Evolutionary conservation across 352 stramenopile genomes (phyloP), one percentile per base, ranked within the genome.

Genomic region (Blastocystis sp.): DNA sequence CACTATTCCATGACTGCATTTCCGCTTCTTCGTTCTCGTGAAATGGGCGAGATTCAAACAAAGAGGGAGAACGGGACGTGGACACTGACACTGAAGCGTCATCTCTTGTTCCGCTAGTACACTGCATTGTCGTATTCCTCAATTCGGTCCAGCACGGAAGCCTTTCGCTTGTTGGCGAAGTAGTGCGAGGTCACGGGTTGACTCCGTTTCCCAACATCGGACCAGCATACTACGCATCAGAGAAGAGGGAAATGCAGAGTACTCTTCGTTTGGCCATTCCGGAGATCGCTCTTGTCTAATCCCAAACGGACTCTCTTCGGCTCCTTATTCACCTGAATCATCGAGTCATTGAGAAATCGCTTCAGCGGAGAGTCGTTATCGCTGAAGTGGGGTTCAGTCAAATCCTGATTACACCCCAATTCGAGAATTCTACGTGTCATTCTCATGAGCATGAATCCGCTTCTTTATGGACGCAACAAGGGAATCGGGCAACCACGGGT

Each of bases 251-350:
- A 55, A 19, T n/a, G n/a, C 45, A 6, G 45, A 6, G 6, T 45
- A 85, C 74, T 62, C 33, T 85, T 85, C n/a, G 74, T 85, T 41
- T 85, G 74, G 41, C 74, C 74, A 26, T 85, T 50, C 0, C 59
- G 50, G 4, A 31, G 50, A 69, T 85, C 50, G 29, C 31, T 41
- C 19, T 63, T 62, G 31, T 85, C 74, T 10, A 85, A 21, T 10
- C 37, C 33, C 26, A 85, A 13, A 33, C 29, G 16, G 19, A 67
- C 74, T 70, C 74, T 21, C 29, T 85, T 85, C n/a, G 74, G 74
- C 37, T 70, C 13, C 35, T 55, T 24, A 29, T 85, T 85, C n/a
- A 69, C 13, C 3, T 55, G 21, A 3, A 66, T 37, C 4, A 69
- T 33, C 61, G 41, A 29, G 33, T 85, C 74, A 55, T 6, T 55